Evolutionary conservation across 1,284 basidiomycete genomes (phyloP).

Genomic region (Rhodotorula glutinis): DNA sequence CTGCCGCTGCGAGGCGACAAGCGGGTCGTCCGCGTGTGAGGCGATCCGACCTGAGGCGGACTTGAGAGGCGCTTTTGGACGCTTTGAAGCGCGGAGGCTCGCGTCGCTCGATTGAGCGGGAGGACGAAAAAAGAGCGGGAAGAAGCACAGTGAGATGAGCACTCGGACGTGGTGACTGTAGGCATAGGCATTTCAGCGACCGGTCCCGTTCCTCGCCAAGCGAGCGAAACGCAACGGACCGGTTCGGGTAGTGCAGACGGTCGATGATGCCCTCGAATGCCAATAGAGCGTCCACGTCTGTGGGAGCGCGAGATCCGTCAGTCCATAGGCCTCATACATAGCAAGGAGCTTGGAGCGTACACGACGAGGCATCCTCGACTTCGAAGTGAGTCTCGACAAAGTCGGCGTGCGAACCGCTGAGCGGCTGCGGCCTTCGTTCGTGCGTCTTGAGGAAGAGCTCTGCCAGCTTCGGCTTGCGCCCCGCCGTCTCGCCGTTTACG

Average conservation of each 20-base stretch:
- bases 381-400: constrained; percentile 12
- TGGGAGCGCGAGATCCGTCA: accelerated
- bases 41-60: neutral
- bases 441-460: constrained; percentile 1
- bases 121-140: constrained; percentile 24
- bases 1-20: constrained; percentile 9
- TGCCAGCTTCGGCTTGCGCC: neutral
- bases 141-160: constrained; percentile 23
- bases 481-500: too few species aligned
- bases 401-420: neutral
- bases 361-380: constrained; percentile 12
- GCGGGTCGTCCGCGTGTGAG: constrained; percentile 15
- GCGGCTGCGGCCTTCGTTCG: constrained; percentile 5
- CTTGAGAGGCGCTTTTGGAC: neutral
- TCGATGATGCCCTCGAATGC: constrained; percentile 3
- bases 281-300: constrained; percentile 12
- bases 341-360: neutral
- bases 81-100: neutral
- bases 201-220: too few species aligned
- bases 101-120: neutral
- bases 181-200: neutral
- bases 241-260: constrained; percentile 9
- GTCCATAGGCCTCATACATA: accelerated
- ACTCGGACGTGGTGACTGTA: constrained; percentile 22
- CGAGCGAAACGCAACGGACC: neutral